These are phyloP conservation scores for Ceratopteris richardii DNA, from an alignment of 75 land plant genomes.

Conservation along the genomic window DNA sequence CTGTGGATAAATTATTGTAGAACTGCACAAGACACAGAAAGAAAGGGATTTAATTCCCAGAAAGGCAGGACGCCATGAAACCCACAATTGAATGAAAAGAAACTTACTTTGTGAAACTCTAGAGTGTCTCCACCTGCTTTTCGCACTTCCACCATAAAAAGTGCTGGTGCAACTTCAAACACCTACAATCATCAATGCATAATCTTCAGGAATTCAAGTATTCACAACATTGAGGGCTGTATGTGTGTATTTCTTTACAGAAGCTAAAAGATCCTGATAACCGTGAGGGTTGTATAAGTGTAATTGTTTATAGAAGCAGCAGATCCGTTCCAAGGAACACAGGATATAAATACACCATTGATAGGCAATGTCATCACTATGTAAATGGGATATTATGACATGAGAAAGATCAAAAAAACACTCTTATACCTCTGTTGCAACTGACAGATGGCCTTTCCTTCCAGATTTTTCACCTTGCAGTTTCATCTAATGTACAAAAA, in stretches of 20 bases:
- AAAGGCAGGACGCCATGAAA: too few relatives aligned
- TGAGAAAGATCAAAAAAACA: too few relatives aligned
- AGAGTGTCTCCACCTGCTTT: conserved; percentile 88
- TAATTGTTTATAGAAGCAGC: too few relatives aligned
- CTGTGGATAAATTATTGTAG: conserved; percentile 62
- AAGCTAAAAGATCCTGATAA: too few relatives aligned
- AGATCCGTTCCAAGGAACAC: too few relatives aligned
- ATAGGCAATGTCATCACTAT: too few relatives aligned
- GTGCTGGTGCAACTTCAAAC: conserved; percentile 88
- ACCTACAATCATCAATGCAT: conserved; percentile 33
- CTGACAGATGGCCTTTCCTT: conserved; percentile 84
- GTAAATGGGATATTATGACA: too few relatives aligned
- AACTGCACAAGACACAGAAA: conserved; percentile 39
- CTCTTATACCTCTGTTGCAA: conserved; percentile 87
- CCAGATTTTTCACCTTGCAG: conserved; percentile 52
- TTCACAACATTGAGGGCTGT: too few relatives aligned
- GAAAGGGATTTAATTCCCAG: neutral
- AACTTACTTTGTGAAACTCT: conserved; percentile 68
- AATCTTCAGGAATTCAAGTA: neutral
- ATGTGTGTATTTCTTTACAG: too few relatives aligned
- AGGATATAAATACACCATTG: too few relatives aligned
- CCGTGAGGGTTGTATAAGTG: too few relatives aligned
- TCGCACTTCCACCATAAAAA: conserved; percentile 86
- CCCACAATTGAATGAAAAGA: neutral
- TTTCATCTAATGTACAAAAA: conserved; percentile 66